Evolutionary conservation across 2,329 filamentous ascomycete species (phyloP), one percentile per base, ranked within the genome.

Genomic region (Fusarium fracticaudum): DNA sequence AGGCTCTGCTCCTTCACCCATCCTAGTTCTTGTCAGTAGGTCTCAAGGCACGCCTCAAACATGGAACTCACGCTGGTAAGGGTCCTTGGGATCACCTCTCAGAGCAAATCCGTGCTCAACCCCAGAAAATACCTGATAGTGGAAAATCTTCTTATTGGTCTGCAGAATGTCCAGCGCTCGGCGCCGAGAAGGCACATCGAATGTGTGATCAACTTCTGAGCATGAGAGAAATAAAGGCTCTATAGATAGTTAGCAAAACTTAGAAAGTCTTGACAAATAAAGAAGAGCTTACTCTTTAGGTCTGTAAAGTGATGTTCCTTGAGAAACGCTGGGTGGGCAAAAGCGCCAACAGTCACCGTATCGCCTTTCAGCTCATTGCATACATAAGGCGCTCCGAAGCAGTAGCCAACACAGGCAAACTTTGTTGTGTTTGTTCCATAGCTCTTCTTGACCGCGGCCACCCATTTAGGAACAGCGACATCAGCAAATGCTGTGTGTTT

Each of bases 1-100:
- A 64, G 60, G 47, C 60, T 64, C 20, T 64, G 43, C 24, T 64
- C 60, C 29, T 64, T 64, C 4, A 60, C 60, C 60, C 53, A 64
- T 22, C 60, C 60, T 64, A 12, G 15, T 6, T 4, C 14, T 13
- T 8, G 29, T 64, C 13, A 64, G 60, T 20, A 24, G 18, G 22
- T 4, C 12, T 20, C 15, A n/a, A 11, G 13, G 17, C 15, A 44
- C 15, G 13, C 24, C 5, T n/a, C 10, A 20, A 9, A 20, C 11
- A 10, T 12, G 7, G 13, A 26, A 48, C 53, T 60, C n/a, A 64
- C 60, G 43, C 40, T 64, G 53, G 33, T 64, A 64, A 8, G 54
- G 53, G 20, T 64, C 43, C 11, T 48, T 60, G 1, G 54, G 60
- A 5, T 64, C 60, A 2, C 60, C 60, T 29, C 60, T 47, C 9